Base-by-base conservation (phyloP, 2,329 filamentous ascomycete species). In the Aspergillus japonicus region DNA sequence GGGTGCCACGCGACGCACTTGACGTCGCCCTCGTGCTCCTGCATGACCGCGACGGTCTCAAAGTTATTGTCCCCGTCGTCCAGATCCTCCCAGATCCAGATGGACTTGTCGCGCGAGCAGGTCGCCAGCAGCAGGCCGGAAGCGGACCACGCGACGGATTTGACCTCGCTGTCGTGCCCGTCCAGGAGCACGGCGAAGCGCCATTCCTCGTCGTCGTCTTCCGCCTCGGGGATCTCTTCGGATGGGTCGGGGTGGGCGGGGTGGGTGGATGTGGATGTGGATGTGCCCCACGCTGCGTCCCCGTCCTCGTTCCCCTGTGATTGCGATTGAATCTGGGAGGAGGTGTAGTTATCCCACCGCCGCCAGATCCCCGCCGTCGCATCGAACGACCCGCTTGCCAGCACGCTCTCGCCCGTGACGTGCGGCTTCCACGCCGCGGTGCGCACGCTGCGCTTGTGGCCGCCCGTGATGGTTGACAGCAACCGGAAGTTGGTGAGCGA, bases 61-160 rank as follows among this genome's bases (percentile, higher is more conserved):
- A 93, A 98, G 73, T 98, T 95, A 74, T 96, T 94, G 57, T 96
- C 93, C 16, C 89, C 90, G 66, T 90, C 89, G 57, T 80, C 78
- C 56, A 97, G 85, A 74, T 98, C 95, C 77, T 99, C 95, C 95
- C 95, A 99, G 68, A 99, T 91, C 95, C 95, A 99, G 19, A 98
- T 91, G 16, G 87, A 90, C 80, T 98, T 98, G 75, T 99, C 95
- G 52, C 95, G 85, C 56, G 87, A 90, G 76, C 93, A 97, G 0
- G 93, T 97, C 5, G 95, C 95, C 4, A 99, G 83, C 68, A 92
- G 85, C 83, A 63, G 94, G 82, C 81, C 97, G 89, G 81, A 76
- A 3, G 78, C 69, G 0, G 76, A 77, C 76, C 79, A 81, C 21
- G 89, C 85, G 12, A 96, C 86, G 31, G 85, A 87, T 77, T 99